phyloP scores from a whole-genome alignment of 495 filamentous ascomycete species.

The Viridothelium virens region DNA sequence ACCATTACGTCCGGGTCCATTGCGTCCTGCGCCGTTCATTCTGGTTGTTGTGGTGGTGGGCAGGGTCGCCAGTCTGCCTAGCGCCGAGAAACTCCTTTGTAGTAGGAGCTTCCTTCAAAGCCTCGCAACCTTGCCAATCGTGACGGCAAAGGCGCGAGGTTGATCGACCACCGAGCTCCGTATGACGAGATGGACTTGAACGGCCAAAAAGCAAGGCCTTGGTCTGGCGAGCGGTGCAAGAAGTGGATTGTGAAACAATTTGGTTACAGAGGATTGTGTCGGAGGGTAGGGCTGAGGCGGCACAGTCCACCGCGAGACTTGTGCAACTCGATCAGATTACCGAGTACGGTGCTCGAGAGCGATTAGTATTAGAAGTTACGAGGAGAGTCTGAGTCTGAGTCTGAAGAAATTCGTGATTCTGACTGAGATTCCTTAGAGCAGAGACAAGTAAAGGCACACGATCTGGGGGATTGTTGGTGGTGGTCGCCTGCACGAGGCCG shows the following conservation, averaged over 20 bases:
- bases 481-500: background rate
- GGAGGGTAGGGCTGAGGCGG: background rate
- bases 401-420: background rate
- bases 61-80: background rate
- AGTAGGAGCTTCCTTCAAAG: background rate
- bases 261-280: constrained; percentile 9
- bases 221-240: background rate
- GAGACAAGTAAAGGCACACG: background rate
- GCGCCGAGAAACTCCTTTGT: background rate
- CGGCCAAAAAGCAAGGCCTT: background rate
- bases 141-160: background rate
- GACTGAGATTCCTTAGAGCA: background rate
- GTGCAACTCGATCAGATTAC: constrained; percentile 1
- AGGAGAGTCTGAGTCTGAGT: background rate
- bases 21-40: constrained; percentile 11
- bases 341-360: background rate
- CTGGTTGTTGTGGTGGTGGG: background rate
- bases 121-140: background rate
- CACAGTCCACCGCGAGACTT: constrained; percentile 6
- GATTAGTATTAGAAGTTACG: background rate
- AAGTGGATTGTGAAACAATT: constrained; percentile 2
- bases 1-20: constrained; percentile 9
- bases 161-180: background rate
- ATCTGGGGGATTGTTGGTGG: background rate
- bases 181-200: background rate